Evolutionary conservation across 805 yeast genomes (phyloP).

Genomic region (Candida ovalis): DNA sequence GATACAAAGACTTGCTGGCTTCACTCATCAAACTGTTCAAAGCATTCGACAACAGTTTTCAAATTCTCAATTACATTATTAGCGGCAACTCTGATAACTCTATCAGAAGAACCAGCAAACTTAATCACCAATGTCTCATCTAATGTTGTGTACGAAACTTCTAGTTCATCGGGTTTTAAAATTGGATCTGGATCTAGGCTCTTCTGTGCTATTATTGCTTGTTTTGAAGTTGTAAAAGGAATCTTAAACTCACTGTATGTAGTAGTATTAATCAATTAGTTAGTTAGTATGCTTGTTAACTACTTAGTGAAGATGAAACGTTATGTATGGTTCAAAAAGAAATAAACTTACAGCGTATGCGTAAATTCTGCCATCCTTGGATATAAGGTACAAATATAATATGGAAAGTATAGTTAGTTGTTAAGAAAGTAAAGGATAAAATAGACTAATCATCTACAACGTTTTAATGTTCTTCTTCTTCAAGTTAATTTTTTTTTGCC

Average conservation of each 20-base stretch:
- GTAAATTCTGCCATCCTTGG: conserved; percentile 4
- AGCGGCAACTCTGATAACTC: conserved; percentile 80
- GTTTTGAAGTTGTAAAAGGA: conserved; percentile 58
- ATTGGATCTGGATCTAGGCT: conserved; percentile 76
- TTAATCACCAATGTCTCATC: conserved; percentile 37
- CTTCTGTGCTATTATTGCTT: conserved; percentile 61
- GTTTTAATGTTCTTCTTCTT: no score
- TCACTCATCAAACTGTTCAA: conserved; percentile 59
- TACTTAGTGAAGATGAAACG: neutral
- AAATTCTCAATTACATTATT: conserved; percentile 75
- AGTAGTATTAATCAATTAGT: no score
- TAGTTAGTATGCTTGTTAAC: conserved; percentile 4
- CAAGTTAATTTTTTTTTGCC: no score
- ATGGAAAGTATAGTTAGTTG: no score
- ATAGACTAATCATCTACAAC: no score
- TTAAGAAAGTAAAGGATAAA: no score
- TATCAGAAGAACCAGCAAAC: conserved; percentile 63
- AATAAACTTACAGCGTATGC: conserved; percentile 10
- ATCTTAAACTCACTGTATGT: conserved; percentile 41
- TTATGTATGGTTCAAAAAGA: neutral
- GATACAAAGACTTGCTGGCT: no score
- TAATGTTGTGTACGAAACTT: conserved; percentile 39
- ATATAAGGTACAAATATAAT: no score
- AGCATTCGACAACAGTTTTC: conserved; percentile 73
- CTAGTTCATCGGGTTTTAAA: conserved; percentile 64